Base-by-base conservation (phyloP, 176 grass and related monocot genomes). In the Alopecurus myosuroides region DNA sequence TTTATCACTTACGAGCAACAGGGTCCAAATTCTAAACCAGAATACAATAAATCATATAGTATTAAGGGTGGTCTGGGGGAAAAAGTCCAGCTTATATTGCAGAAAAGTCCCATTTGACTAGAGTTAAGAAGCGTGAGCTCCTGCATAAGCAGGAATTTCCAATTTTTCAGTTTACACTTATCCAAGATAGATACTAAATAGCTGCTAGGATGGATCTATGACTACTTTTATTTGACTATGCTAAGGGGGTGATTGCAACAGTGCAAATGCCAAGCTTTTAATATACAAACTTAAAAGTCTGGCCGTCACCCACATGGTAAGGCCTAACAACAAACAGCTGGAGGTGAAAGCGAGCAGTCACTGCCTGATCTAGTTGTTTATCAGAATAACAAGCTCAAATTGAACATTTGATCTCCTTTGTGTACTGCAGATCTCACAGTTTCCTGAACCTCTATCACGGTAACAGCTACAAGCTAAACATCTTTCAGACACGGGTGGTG, bases 301-400 rank as follows among this genome's bases (percentile, higher is more conserved):
- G 85, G 80, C 74, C 87, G 83, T 90, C 92, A 80, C 63, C 87
- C 92, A 90, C 94, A 94, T 92, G 94, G 34, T 78, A 63, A 87
- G 70, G 68, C 65, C 39, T 46, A 46, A 70, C 22, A 61, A 61
- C 76, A 50, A 78, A 88, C 85, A 97, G 82, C 78, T 92, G 92
- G 87, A 85, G 76, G 45, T 28, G 70, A 94, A 72, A 81, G 76
- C 84, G 63, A 77, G 80, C 89, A 70, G 89, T 85, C 88, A 91
- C 58, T 85, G 83, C 75, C 41, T 56, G 34, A 58, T 90, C 46
- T 70, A 86, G 84, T 86, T 30, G n/a, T n/a, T n/a, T n/a, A n/a
- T n/a, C n/a, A n/a, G n/a, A n/a, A 76, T n/a, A 78, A 31, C 49
- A 71, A 20, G 37, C 73, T 85, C 48, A 74, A 86, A 67, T 92